Conservation (phyloP, 768 basidiomycete species). For the Crepidotus variabilis region DNA sequence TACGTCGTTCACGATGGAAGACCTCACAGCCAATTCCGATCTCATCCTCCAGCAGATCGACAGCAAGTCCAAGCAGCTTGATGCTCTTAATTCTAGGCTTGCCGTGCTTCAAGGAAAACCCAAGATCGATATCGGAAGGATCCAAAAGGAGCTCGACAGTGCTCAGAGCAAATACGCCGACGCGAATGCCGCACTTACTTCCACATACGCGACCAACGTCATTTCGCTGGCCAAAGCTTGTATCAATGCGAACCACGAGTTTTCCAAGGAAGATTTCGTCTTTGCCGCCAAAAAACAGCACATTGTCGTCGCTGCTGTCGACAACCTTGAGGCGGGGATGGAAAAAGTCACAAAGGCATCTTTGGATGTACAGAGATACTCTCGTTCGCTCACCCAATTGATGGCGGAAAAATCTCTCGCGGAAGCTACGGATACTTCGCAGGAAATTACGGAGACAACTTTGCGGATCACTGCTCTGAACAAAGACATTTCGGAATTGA, state of each 20-base stretch:
- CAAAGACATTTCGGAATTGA: slow-evolving; percentile 1
- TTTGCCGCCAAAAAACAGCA: too few species aligned
- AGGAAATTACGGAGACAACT: slow-evolving; percentile 3
- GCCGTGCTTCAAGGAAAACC: slow-evolving; percentile 12
- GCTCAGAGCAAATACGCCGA: slow-evolving; percentile 14
- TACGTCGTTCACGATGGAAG: slow-evolving; percentile 24
- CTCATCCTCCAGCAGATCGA: slow-evolving; percentile 20
- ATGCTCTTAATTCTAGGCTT: slow-evolving; percentile 19
- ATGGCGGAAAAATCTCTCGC: slow-evolving; percentile 4
- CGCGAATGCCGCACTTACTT: slow-evolving; percentile 16
- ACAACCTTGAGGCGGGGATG: neutral
- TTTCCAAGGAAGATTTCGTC: slow-evolving; percentile 7
- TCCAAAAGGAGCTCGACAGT: slow-evolving; percentile 14
- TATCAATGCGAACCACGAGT: slow-evolving; percentile 10
- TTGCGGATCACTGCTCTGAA: neutral
- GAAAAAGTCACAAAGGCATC: slow-evolving; percentile 1
- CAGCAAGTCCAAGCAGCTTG: slow-evolving; percentile 19
- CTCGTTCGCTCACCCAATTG: slow-evolving; percentile 1
- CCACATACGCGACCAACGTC: slow-evolving; percentile 17
- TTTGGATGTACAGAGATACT: neutral
- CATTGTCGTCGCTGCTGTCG: neutral
- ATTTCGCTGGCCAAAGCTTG: slow-evolving; percentile 20
- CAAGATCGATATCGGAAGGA: slow-evolving; percentile 12
- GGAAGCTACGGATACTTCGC: slow-evolving; percentile 3
- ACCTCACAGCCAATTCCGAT: slow-evolving; percentile 21